phyloP scores from a whole-genome alignment of 1,284 basidiomycete genomes.

The Microbotryum silenes-acaulis region DNA sequence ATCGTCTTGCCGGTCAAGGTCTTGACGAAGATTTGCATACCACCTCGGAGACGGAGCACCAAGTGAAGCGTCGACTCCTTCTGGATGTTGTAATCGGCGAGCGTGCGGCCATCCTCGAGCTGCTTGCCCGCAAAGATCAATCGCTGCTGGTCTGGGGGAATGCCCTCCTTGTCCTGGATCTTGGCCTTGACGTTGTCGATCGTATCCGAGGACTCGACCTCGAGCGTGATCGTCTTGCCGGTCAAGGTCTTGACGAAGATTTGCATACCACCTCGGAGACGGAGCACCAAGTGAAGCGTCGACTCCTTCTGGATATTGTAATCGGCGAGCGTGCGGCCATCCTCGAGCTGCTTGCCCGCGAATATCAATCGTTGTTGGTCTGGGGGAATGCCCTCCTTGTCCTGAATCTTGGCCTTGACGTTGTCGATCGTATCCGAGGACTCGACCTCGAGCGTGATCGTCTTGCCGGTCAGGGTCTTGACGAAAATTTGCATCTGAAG shows the following conservation, averaged over 20 bases:
- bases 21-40: constrained; percentile 49
- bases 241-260: constrained; percentile 56
- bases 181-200: constrained; percentile 55
- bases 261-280: constrained; percentile 84
- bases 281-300: constrained; percentile 91
- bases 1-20: constrained; percentile 89
- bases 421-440: constrained; percentile 55
- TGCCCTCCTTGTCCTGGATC: constrained; percentile 52
- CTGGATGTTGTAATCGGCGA: constrained; percentile 95
- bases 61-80: constrained; percentile 79
- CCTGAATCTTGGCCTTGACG: constrained; percentile 46
- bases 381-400: constrained; percentile 51
- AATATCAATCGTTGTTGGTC: constrained; percentile 93
- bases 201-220: no score
- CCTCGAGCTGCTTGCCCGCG: constrained; percentile 88
- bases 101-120: constrained; percentile 87
- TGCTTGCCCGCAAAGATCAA: constrained; percentile 87
- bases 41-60: constrained; percentile 91
- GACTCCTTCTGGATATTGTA: constrained; percentile 99
- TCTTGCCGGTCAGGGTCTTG: constrained; percentile 80
- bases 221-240: constrained; percentile 63
- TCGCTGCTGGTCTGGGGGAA: constrained; percentile 76
- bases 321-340: constrained; percentile 84
- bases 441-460: constrained; percentile 55
- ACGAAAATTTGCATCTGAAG: constrained; percentile 45